Percentiles rank a stretch among this genome's conserved stretches.
Conservation (phyloP, 352 stramenopile species). For the Salisapilia sapeloensis region DNA sequence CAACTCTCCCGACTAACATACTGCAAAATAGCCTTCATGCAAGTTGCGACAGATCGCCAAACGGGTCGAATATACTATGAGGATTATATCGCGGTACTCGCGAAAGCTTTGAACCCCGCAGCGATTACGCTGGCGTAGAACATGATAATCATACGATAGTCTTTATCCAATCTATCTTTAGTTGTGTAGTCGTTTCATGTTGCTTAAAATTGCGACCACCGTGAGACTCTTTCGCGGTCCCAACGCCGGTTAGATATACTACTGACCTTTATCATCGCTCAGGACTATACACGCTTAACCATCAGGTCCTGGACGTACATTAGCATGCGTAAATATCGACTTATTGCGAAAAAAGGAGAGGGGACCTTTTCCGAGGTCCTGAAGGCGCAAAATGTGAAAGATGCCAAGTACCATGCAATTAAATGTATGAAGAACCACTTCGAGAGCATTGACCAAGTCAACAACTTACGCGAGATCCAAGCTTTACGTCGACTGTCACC, state of each 20-base stretch:
- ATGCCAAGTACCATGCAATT: constrained; percentile 92
- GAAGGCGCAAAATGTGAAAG: constrained; percentile 87
- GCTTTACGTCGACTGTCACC: constrained; percentile 85
- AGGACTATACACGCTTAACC: no score
- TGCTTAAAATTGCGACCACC: no score
- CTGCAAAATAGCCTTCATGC: constrained; percentile 39
- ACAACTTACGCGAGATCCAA: constrained; percentile 93
- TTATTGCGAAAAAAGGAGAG: constrained; percentile 92
- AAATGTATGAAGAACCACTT: constrained; percentile 98
- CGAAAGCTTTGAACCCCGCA: constrained; percentile 25
- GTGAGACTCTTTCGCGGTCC: no score
- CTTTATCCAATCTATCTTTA: no score
- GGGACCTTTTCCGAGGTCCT: constrained; percentile 92
- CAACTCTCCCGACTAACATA: neutral
- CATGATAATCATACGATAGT: no score
- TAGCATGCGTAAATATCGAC: constrained; percentile 88
- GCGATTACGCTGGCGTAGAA: no score
- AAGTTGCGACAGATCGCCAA: constrained; percentile 62
- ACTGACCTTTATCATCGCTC: no score
- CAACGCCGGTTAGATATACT: no score
- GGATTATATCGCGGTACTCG: constrained; percentile 79
- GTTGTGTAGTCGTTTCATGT: no score
- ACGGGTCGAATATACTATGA: constrained; percentile 85
- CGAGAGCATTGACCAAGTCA: constrained; percentile 92
- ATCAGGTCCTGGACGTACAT: no score